Percentiles rank a stretch among this genome's conserved stretches.
Evolutionary conservation across 768 basidiomycete genomes (phyloP).

Genomic region (Baorangia bicolor): DNA sequence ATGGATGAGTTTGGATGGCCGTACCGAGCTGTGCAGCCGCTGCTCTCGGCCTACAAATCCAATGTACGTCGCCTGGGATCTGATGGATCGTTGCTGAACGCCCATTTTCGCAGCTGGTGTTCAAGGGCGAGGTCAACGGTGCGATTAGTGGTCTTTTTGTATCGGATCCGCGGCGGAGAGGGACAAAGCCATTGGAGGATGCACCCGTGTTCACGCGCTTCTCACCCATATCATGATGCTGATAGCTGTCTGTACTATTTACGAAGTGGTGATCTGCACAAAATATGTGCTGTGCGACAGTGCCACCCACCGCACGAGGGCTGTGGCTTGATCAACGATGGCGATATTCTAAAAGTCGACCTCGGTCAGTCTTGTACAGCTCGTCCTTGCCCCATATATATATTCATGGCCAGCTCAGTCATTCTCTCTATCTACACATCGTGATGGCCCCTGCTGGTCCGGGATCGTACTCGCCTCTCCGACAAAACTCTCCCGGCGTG

Average conservation of each 20-base stretch:
- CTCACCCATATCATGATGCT: slow-evolving; percentile 19
- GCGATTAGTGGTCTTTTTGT: slow-evolving; percentile 19
- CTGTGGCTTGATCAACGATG: not conserved
- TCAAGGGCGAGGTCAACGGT: slow-evolving; percentile 22
- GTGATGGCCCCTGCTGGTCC: slow-evolving; percentile 17
- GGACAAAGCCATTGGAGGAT: not conserved
- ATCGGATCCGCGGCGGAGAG: slow-evolving; percentile 23
- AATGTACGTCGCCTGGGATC: slow-evolving; percentile 36
- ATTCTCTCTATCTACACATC: not conserved
- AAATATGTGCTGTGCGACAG: not conserved
- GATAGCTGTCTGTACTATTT: not conserved
- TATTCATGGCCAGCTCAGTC: not conserved
- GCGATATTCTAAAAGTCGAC: not conserved
- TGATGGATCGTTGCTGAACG: not conserved
- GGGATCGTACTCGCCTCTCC: not conserved
- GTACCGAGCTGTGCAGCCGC: slow-evolving; percentile 45
- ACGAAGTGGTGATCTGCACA: not conserved
- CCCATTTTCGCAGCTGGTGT: slow-evolving; percentile 10
- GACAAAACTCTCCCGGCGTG: not conserved
- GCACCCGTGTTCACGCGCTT: slow-evolving; percentile 14
- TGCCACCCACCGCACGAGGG: not conserved
- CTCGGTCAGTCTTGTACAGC: not conserved
- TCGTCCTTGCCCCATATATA: not conserved
- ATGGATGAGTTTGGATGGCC: slow-evolving; percentile 51
- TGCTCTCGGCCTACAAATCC: slow-evolving; percentile 39